Base-by-base conservation (phyloP, 306 rosid genomes). In the Ammopiptanthus mongolicus region DNA sequence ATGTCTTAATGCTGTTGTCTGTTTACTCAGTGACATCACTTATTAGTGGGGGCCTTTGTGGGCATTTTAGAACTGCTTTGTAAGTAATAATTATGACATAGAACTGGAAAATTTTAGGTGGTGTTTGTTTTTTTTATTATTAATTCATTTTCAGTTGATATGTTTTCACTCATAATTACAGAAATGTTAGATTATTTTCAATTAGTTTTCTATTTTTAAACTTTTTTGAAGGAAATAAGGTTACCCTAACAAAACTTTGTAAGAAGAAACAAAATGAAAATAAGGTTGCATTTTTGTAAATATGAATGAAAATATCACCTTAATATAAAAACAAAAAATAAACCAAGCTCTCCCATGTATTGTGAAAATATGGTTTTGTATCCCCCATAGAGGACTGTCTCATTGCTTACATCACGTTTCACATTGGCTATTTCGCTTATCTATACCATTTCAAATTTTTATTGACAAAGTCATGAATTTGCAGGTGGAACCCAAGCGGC, bases 401-500 rank as follows among this genome's bases (percentile, higher is more conserved):
- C 29, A 31, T 31, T 19, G 51, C 13, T 14, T 3, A 2, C 19
- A 53, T 25, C 44, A 4, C 5, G 33, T 57, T 8, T 46, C 47
- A 14, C n/a, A n/a, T 41, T 13, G 33, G 10, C 39, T 22, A 48
- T 67, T 56, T 37, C 12, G 25, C 28, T 17, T 2, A 31, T 80
- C 9, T 50, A 9, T 17, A 9, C 52, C 57, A 28, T 61, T 28
- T 17, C 63, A 59, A 13, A 10, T 77, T 5, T 44, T 44, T 65
- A 44, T 44, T 14, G 19, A 53, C 65, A 23, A 60, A 67, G 11
- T 31, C 36, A 8, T 41, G 61, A 71, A 71, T 69, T 78, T 78
- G 80, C 79, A 93, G 97, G 89, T 85, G 63, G 89, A 87, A 77
- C 83, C 90, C 5, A 91, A 93, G 89, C 88, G 98, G 39, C 81